phyloP scores from a whole-genome alignment of 2,329 filamentous ascomycete genomes.

The Orbilia blumenaviensis region DNA sequence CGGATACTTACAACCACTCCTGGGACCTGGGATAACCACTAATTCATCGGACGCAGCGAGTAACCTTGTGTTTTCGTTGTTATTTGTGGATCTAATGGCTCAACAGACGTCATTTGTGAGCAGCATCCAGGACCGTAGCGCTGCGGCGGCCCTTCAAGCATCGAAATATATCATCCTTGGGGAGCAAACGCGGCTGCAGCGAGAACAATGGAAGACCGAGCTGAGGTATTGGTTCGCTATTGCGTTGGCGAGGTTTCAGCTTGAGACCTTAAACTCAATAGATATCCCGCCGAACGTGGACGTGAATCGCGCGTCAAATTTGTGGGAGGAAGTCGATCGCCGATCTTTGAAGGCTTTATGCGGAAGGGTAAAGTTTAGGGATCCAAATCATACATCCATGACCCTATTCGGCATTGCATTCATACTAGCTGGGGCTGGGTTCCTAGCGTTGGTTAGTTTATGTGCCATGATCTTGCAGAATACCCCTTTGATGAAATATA shows the following conservation, averaged over 20 bases:
- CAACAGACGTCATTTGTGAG: not conserved
- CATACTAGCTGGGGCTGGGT: not conserved
- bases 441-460: not conserved
- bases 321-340: not conserved
- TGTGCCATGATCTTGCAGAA: too few species aligned
- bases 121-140: not conserved
- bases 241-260: not conserved
- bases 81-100: not conserved
- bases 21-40: not conserved
- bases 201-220: slow-evolving; percentile 13
- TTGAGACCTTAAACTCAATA: slow-evolving; percentile 3
- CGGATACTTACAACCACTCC: not conserved
- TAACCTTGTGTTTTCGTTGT: not conserved
- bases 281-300: not conserved
- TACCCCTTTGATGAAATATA: not conserved
- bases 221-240: slow-evolving; percentile 1
- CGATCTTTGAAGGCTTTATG: not conserved
- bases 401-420: not conserved
- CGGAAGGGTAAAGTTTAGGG: slow-evolving; percentile 8
- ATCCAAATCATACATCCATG: slow-evolving; percentile 18
- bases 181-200: not conserved
- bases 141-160: not conserved
- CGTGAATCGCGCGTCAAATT: not conserved
- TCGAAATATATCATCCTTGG: not conserved
- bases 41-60: not conserved